Base-by-base conservation (phyloP, 2,329 filamentous ascomycete genomes). In the Microdochium trichocladiopsis region DNA sequence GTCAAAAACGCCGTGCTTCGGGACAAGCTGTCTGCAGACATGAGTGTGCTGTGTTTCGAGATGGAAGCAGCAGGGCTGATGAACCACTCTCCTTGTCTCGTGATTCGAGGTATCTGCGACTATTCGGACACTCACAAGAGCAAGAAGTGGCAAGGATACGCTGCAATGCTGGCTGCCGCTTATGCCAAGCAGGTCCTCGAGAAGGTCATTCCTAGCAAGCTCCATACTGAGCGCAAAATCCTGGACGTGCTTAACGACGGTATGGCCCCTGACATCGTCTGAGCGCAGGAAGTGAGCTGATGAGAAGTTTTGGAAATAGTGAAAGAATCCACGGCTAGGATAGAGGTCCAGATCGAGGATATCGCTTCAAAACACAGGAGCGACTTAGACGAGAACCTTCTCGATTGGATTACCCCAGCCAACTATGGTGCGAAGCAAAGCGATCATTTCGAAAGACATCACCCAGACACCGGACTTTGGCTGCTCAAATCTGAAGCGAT, bases 381-480 rank as follows among this genome's bases (percentile, higher is more conserved):
- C 24, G 14, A 48, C 3, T 14, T 12, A 25, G 24, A 48, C 14
- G n/a, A 48, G 23, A 48, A 48, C 10, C 9, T 25, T 28, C 47
- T 48, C 3, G 23, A 48, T 23, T 48, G 23, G 23, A 25, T 48
- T 23, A 18, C 23, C 3, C n/a, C 9, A 9, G 12, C 18, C 25
- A 23, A 48, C 6, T 28, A 48, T 48, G 23, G 23, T 8, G 18
- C 22, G 25, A 48, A 25, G n/a, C 47, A 48, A 4, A 48, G 25
- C 16, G 47, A 48, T 12, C 9, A 11, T 14, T n/a, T 25, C 3
- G 47, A 25, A 8, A 14, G 16, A 25, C 41, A 9, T 47, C 47
- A 48, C 14, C 36, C 25, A 25, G 49, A 47, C 24, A 53, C 60
- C 8, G 53, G 56, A 8, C 16, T 45, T 9, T 62, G 60, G 60